Conservation (phyloP, 805 yeast species). For the Brettanomyces nanus region DNA sequence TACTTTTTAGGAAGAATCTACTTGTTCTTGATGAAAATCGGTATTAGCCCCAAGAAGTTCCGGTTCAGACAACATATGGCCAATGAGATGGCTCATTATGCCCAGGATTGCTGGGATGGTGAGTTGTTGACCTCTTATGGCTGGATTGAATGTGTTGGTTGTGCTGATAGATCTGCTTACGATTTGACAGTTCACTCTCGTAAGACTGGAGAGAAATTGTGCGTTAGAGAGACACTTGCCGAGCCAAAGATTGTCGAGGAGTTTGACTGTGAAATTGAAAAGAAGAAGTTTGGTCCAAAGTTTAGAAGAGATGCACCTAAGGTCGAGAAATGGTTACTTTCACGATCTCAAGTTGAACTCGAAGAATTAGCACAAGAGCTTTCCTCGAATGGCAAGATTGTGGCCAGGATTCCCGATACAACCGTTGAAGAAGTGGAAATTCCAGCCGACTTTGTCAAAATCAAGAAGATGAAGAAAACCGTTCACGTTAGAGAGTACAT, state of each 20-base stretch:
- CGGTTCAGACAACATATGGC: slow-evolving; percentile 98
- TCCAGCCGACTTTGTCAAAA: slow-evolving; percentile 61
- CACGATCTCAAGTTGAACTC: slow-evolving; percentile 78
- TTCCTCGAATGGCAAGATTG: slow-evolving; percentile 50
- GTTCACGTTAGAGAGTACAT: slow-evolving; percentile 93
- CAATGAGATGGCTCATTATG: slow-evolving; percentile 99
- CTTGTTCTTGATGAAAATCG: slow-evolving; percentile 75
- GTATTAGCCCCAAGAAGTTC: slow-evolving; percentile 75
- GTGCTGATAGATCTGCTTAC: slow-evolving; percentile 98
- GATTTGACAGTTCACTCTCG: slow-evolving; percentile 94
- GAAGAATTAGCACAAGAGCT: slow-evolving; percentile 70
- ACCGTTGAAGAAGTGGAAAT: slow-evolving; percentile 50
- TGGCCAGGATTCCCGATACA: slow-evolving; percentile 58
- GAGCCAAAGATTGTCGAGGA: slow-evolving; percentile 78
- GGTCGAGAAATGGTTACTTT: slow-evolving; percentile 71
- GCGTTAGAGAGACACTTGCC: slow-evolving; percentile 84
- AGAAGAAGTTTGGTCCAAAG: slow-evolving; percentile 95
- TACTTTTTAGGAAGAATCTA: slow-evolving; percentile 93
- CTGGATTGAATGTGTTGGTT: slow-evolving; percentile 99
- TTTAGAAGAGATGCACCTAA: slow-evolving; percentile 95
- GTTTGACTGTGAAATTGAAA: slow-evolving; percentile 79
- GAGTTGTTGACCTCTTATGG: slow-evolving; percentile 94
- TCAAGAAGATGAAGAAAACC: slow-evolving; percentile 68
- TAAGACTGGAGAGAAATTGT: slow-evolving; percentile 88
- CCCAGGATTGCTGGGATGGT: slow-evolving; percentile 99